Percentiles rank a stretch among this genome's conserved stretches.
Evolutionary conservation across 2,329 filamentous ascomycete genomes (phyloP).

Genomic region (Blastomyces percursus): DNA sequence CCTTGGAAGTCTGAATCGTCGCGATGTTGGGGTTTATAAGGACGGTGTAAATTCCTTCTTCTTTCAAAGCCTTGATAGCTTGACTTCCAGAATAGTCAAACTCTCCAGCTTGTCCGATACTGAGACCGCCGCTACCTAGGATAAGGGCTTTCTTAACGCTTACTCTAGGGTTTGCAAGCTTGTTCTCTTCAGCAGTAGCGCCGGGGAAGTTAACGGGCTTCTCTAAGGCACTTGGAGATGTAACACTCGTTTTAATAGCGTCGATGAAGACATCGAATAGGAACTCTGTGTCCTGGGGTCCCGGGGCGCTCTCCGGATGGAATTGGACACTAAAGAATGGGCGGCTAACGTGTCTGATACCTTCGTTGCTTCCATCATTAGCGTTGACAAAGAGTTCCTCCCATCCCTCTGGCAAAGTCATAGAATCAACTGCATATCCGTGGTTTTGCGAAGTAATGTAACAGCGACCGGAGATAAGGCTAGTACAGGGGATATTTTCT

Average conservation of each 20-base stretch:
- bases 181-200: slow-evolving; percentile 68
- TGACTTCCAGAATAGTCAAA: slow-evolving; percentile 98
- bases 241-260: slow-evolving; percentile 62
- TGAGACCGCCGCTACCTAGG: slow-evolving; percentile 85
- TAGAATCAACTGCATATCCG: slow-evolving; percentile 82
- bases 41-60: slow-evolving; percentile 96
- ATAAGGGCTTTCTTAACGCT: slow-evolving; percentile 90
- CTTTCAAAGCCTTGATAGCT: slow-evolving; percentile 95
- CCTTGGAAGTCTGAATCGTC: slow-evolving; percentile 97
- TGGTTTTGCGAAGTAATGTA: slow-evolving; percentile 99
- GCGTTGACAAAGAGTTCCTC: slow-evolving; percentile 94
- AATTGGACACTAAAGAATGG: slow-evolving; percentile 99
- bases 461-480: slow-evolving; percentile 87
- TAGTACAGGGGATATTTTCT: slow-evolving; percentile 97
- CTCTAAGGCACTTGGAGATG: slow-evolving; percentile 55
- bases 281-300: slow-evolving; percentile 89
- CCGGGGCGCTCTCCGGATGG: slow-evolving; percentile 93
- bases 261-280: slow-evolving; percentile 94
- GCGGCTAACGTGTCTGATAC: slow-evolving; percentile 73
- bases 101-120: slow-evolving; percentile 95
- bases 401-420: slow-evolving; percentile 67
- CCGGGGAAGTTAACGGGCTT: slow-evolving; percentile 79
- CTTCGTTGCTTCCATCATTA: slow-evolving; percentile 96
- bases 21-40: slow-evolving; percentile 99
- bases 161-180: slow-evolving; percentile 63